phyloP scores from a whole-genome alignment of 257 asterid genomes.

The Fraxinus excelsior region DNA sequence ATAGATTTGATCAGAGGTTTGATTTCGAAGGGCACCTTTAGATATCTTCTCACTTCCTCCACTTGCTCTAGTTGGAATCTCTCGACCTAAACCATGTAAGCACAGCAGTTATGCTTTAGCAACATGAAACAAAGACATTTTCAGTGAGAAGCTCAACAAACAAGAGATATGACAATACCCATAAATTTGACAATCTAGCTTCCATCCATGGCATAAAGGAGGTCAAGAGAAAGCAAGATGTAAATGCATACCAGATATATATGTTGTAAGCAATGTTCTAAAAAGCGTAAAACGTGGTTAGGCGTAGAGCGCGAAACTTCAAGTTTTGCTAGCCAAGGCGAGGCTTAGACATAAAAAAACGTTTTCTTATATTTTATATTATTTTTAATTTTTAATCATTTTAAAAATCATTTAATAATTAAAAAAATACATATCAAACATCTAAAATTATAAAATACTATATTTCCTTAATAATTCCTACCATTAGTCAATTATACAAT shows the following conservation, averaged over 20 bases:
- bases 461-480: no score
- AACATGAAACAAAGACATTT: constrained; percentile 8
- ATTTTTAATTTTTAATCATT: no score
- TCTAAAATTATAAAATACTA: no score
- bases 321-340: no score
- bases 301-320: no score
- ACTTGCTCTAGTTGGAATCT: constrained; percentile 25
- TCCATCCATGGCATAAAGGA: constrained; percentile 2
- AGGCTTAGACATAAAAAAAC: no score
- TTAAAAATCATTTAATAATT: no score
- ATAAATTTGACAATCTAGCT: constrained; percentile 14
- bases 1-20: constrained; percentile 21
- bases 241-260: neutral
- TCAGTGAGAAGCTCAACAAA: constrained; percentile 13
- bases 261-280: neutral
- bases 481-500: no score
- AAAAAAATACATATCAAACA: no score
- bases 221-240: neutral
- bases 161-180: constrained; percentile 16
- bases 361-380: no score
- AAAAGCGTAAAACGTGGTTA: no score
- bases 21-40: constrained; percentile 21
- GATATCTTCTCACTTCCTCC: constrained; percentile 26
- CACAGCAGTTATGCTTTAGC: constrained; percentile 20
- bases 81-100: constrained; percentile 29